These are phyloP conservation scores for Penicillium hordei DNA, from an alignment of 2,329 filamentous ascomycete genomes.

Conservation along the genomic window DNA sequence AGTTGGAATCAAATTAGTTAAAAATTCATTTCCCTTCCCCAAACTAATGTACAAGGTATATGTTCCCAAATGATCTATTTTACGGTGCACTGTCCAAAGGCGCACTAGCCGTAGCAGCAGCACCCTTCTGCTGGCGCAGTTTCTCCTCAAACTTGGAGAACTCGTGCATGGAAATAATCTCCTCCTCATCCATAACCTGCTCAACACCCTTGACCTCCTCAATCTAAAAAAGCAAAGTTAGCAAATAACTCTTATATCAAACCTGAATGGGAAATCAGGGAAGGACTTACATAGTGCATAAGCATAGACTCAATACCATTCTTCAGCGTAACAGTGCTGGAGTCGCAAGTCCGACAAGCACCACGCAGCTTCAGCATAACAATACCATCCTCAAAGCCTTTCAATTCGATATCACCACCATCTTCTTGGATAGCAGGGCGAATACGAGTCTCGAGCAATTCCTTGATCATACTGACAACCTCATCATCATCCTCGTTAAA, in stretches of 20 bases:
- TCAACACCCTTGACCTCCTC: conserved; percentile 92
- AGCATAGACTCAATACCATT: conserved; percentile 98
- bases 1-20: background rate
- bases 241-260: background rate
- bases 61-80: background rate
- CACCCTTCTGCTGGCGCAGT: conserved; percentile 58
- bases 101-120: conserved; percentile 52
- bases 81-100: conserved; percentile 52
- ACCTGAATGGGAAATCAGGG: conserved; percentile 2
- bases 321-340: conserved; percentile 92
- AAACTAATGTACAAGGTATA: conserved; percentile 9
- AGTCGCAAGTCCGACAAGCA: conserved; percentile 93
- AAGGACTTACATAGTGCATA: conserved; percentile 79
- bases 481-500: conserved; percentile 92
- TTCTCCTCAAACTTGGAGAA: conserved; percentile 96
- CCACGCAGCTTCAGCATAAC: conserved; percentile 87
- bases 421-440: conserved; percentile 96
- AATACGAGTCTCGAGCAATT: conserved; percentile 91
- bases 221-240: conserved; percentile 59
- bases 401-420: conserved; percentile 93
- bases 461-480: conserved; percentile 97
- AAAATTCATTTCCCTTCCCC: background rate
- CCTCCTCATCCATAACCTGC: conserved; percentile 87
- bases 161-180: conserved; percentile 80
- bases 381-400: conserved; percentile 81